Evolutionary conservation across 2,329 filamentous ascomycete genomes (phyloP).

Genomic region (Paradendryphiella salina): DNA sequence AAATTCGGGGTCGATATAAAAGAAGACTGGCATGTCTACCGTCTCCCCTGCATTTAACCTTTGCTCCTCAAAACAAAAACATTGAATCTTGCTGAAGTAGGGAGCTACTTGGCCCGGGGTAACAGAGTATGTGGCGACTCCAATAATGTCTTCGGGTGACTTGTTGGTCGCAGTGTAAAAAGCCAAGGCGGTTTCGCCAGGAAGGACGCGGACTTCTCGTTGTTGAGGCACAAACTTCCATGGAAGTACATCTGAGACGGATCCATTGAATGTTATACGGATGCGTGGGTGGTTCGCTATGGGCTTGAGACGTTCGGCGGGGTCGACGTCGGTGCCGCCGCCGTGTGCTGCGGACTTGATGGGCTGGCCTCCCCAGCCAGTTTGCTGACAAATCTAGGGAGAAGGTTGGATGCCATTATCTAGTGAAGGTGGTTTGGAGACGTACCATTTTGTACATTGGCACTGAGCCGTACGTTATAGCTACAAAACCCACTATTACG

Average conservation of each 20-base stretch:
- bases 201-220: slow-evolving; percentile 90
- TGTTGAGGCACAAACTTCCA: slow-evolving; percentile 99
- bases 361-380: slow-evolving; percentile 90
- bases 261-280: slow-evolving; percentile 93
- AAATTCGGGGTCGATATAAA: slow-evolving; percentile 97
- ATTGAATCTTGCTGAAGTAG: slow-evolving; percentile 99
- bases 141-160: slow-evolving; percentile 90
- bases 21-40: slow-evolving; percentile 99
- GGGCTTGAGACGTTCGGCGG: slow-evolving; percentile 76
- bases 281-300: slow-evolving; percentile 81
- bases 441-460: slow-evolving; percentile 83
- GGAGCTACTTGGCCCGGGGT: slow-evolving; percentile 93
- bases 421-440: not conserved
- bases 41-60: slow-evolving; percentile 91
- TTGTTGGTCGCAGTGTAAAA: slow-evolving; percentile 98
- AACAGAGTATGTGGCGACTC: slow-evolving; percentile 96
- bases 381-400: slow-evolving; percentile 75
- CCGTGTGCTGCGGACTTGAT: slow-evolving; percentile 76
- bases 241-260: slow-evolving; percentile 89
- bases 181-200: slow-evolving; percentile 92
- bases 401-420: slow-evolving; percentile 8
- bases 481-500: slow-evolving; percentile 76
- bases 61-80: slow-evolving; percentile 98
- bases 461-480: slow-evolving; percentile 79
- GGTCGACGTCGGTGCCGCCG: slow-evolving; percentile 61